Base-by-base conservation (phyloP, 768 basidiomycete species). In the Solioccasus polychromus region DNA sequence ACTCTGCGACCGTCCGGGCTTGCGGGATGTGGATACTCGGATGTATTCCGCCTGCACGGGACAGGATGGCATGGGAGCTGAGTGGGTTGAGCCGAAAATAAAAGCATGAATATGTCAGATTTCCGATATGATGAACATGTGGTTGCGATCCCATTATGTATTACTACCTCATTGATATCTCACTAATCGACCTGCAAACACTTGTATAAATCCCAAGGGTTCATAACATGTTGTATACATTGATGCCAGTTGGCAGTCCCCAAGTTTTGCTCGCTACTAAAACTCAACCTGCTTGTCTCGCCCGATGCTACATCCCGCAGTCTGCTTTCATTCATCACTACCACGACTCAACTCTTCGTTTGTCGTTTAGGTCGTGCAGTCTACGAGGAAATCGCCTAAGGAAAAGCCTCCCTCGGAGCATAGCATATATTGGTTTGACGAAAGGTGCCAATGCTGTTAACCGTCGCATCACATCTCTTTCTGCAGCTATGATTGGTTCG, bases 271-370 rank as follows among this genome's bases (percentile, higher is more conserved):
- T n/a, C n/a, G n/a, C n/a, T n/a, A n/a, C n/a, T n/a, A n/a, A n/a
- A n/a, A n/a, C n/a, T n/a, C n/a, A n/a, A n/a, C 66, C 75, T 15
- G 78, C 80, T 8, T 75, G 75, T 43, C 73, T 79, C 14, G 74
- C 74, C 4, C n/a, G n/a, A n/a, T n/a, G 74, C 70, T 35, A 66
- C 74, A 2, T 78, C 80, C 0, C 39, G 51, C 9, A 67, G 61
- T 20, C 52, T 63, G 23, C 59, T 74, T 19, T 59, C 68, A 1
- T 79, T 73, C 51, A 69, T 80, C 35, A 61, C 63, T 4, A 67
- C 61, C 41, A 64, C 77, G 7, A 68, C 75, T 11, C 70, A 80
- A 52, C 68, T 68, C 2, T 71, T 57, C 72, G 78, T 23, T 56
- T 80, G 15, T 69, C 75, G 8, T 58, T 82, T 35, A 79, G 78